Percentiles rank a stretch among this genome's conserved stretches.
Evolutionary conservation across 2,329 filamentous ascomycete species (phyloP).

Genomic region (Penicillium sp.): DNA sequence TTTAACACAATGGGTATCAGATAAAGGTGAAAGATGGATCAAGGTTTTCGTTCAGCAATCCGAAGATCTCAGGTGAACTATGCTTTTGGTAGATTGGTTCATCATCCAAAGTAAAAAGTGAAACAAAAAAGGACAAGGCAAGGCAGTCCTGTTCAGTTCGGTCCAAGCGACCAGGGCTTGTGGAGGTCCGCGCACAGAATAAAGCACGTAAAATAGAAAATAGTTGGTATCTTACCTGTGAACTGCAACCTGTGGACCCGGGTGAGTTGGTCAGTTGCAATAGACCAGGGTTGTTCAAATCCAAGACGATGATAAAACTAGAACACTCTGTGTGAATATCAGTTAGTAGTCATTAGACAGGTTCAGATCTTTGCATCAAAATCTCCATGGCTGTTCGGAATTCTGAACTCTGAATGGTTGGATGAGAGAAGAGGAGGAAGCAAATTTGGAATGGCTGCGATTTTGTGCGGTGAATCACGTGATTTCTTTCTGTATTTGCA

Average conservation of each 20-base stretch:
- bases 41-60: constrained; percentile 47
- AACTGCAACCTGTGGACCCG: constrained; percentile 10
- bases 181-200: neutral
- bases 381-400: neutral
- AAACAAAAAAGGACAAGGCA: neutral
- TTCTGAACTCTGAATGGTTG: neutral
- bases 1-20: constrained; percentile 31
- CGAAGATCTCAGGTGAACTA: constrained; percentile 50
- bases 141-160: neutral
- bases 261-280: constrained; percentile 2
- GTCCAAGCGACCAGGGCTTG: neutral
- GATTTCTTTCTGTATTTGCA: constrained; percentile 6
- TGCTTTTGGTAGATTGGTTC: constrained; percentile 44
- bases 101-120: constrained; percentile 35
- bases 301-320: neutral
- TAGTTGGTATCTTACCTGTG: constrained; percentile 19
- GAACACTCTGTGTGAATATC: neutral
- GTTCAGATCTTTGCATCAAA: neutral
- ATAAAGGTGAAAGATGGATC: constrained; percentile 45
- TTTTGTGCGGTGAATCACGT: constrained; percentile 25
- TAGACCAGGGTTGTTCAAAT: neutral
- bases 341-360: neutral
- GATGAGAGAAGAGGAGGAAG: neutral
- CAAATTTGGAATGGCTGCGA: constrained; percentile 3
- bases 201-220: constrained; percentile 11